Conservation (phyloP, 352 stramenopile species). For the Globisporangium rhizosaccharum region DNA sequence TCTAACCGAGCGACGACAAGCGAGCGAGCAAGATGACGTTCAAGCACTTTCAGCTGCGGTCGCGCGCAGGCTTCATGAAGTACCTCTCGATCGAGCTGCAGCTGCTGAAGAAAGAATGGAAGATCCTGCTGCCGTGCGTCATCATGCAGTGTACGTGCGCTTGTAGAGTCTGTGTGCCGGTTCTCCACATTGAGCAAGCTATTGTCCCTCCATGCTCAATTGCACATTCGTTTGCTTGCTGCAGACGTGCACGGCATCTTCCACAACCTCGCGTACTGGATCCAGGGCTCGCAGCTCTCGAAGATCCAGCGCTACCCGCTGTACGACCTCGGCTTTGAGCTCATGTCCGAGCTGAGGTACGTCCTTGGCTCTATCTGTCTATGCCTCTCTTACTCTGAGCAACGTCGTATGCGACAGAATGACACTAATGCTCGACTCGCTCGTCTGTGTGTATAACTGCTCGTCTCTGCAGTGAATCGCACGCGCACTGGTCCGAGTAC, state of each 20-base stretch:
- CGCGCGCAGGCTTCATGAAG: slow-evolving; percentile 50
- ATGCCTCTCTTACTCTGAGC: too few relatives aligned
- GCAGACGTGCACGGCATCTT: slow-evolving; percentile 75
- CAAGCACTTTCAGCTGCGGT: slow-evolving; percentile 45
- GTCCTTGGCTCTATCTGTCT: background rate
- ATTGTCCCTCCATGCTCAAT: background rate
- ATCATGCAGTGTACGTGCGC: slow-evolving; percentile 74
- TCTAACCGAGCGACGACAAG: slow-evolving; percentile 7
- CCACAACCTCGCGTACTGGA: slow-evolving; percentile 85
- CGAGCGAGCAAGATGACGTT: background rate
- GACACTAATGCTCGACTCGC: background rate
- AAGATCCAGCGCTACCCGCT: slow-evolving; percentile 65
- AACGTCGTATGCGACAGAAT: too few relatives aligned
- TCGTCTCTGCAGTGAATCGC: slow-evolving; percentile 17
- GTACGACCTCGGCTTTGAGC: slow-evolving; percentile 68
- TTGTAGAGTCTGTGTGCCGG: background rate
- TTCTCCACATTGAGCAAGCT: background rate
- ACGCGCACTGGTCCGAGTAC: slow-evolving; percentile 58
- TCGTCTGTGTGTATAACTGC: background rate
- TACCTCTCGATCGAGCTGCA: slow-evolving; percentile 62
- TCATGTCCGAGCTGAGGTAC: slow-evolving; percentile 67
- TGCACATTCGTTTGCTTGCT: background rate
- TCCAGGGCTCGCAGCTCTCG: slow-evolving; percentile 64
- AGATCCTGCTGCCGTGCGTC: slow-evolving; percentile 62
- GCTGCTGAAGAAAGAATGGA: slow-evolving; percentile 62